Evolutionary conservation across 78 protist species (phyloP).

Genomic region (Dictyostelium purpureum): DNA sequence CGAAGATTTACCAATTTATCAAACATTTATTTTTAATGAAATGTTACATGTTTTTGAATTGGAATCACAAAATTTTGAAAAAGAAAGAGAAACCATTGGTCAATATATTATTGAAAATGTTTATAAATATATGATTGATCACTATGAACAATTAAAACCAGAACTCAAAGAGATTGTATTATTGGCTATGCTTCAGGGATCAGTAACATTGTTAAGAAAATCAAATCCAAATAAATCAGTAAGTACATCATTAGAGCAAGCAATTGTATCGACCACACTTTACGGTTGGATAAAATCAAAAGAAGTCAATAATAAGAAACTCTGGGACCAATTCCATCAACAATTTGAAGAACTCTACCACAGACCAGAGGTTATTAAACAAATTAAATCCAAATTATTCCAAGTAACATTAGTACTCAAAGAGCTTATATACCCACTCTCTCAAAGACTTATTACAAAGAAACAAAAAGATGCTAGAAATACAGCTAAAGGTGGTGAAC

Average conservation of each 20-base stretch:
- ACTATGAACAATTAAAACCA: background rate
- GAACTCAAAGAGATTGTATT: constrained; percentile 29
- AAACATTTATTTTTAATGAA: constrained; percentile 59
- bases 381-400: constrained; percentile 5
- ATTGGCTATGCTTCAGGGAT: constrained; percentile 45
- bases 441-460: constrained; percentile 14
- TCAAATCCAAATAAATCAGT: constrained; percentile 62
- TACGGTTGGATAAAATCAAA: constrained; percentile 66
- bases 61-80: constrained; percentile 39
- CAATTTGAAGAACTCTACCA: constrained; percentile 46
- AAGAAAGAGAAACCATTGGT: constrained; percentile 60
- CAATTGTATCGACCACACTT: constrained; percentile 50
- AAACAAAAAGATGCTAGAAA: constrained; percentile 15
- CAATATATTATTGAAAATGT: constrained; percentile 16
- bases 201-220: constrained; percentile 12
- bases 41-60: constrained; percentile 55
- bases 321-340: constrained; percentile 32
- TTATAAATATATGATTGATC: constrained; percentile 36
- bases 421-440: constrained; percentile 24
- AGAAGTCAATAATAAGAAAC: constrained; percentile 2
- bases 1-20: constrained; percentile 42
- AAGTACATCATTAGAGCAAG: constrained; percentile 25
- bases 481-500: constrained; percentile 58
- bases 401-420: constrained; percentile 29
- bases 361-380: constrained; percentile 63